Evolutionary conservation across 495 filamentous ascomycete species (phyloP).

Genomic region (Endocarpon pusillum): DNA sequence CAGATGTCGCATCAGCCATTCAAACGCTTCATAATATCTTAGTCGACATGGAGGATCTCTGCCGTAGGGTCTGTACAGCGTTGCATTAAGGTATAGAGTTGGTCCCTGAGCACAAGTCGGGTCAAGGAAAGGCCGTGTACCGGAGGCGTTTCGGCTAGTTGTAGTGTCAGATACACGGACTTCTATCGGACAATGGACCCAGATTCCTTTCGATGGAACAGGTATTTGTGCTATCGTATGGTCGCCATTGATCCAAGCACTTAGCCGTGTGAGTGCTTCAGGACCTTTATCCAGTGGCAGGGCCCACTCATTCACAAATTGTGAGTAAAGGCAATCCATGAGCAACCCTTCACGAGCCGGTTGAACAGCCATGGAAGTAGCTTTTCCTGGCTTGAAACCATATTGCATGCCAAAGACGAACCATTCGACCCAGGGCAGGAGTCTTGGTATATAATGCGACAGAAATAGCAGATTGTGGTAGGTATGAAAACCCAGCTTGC

Average conservation of each 20-base stretch:
- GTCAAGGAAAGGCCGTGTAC: slow-evolving; percentile 62
- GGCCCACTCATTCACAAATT: slow-evolving; percentile 97
- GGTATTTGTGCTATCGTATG: slow-evolving; percentile 46
- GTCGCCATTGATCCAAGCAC: slow-evolving; percentile 66
- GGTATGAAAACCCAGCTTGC: slow-evolving; percentile 60
- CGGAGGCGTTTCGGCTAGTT: slow-evolving; percentile 22
- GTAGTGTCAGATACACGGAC: slow-evolving; percentile 72
- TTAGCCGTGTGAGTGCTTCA: slow-evolving; percentile 68
- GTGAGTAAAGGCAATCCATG: slow-evolving; percentile 92
- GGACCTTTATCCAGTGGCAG: slow-evolving; percentile 78
- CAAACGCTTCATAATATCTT: slow-evolving; percentile 85
- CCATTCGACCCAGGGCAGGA: slow-evolving; percentile 79
- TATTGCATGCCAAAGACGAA: slow-evolving; percentile 94
- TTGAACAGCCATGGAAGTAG: slow-evolving; percentile 55
- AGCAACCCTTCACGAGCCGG: slow-evolving; percentile 61
- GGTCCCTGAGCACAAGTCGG: slow-evolving; percentile 46
- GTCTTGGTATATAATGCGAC: slow-evolving; percentile 56
- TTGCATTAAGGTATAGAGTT: slow-evolving; percentile 89
- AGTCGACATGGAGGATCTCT: slow-evolving; percentile 58
- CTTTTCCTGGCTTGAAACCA: slow-evolving; percentile 53
- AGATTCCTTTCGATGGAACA: slow-evolving; percentile 58
- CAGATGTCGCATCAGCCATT: slow-evolving; percentile 85
- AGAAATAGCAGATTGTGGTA: slow-evolving; percentile 80
- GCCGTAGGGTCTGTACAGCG: slow-evolving; percentile 79
- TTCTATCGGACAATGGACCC: slow-evolving; percentile 85